These are phyloP conservation scores for Discostella stelligera DNA, from an alignment of 352 stramenopile species.

Conservation along the genomic window DNA sequence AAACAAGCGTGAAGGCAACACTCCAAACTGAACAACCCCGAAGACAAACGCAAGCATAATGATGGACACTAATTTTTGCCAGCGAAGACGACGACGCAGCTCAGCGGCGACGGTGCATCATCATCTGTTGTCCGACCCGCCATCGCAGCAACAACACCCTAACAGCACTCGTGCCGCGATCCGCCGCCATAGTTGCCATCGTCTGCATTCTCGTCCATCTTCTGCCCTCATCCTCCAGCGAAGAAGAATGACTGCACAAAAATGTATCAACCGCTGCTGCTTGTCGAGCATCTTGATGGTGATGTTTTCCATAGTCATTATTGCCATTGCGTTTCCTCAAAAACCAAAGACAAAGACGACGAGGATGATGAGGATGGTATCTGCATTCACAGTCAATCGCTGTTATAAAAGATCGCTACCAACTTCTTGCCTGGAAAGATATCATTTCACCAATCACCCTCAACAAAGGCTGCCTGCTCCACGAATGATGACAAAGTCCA, in stretches of 20 bases:
- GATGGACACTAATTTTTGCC: no score
- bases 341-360: no score
- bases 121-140: background rate
- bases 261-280: background rate
- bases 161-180: background rate
- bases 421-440: background rate
- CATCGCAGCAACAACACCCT: background rate
- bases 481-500: background rate
- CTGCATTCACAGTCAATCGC: background rate
- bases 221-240: background rate
- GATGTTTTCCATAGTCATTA: background rate
- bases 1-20: no score
- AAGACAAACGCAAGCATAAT: no score
- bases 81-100: background rate
- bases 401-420: background rate
- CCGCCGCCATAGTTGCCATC: background rate
- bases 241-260: background rate
- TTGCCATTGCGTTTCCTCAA: background rate
- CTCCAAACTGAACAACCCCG: no score
- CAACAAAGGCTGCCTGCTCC: background rate
- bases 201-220: background rate
- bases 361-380: background rate
- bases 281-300: background rate
- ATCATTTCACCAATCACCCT: background rate
- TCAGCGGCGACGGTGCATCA: background rate